Evolutionary conservation across 805 yeast genomes (phyloP), one percentile per base, ranked within the genome.

Genomic region (Candida maesae): DNA sequence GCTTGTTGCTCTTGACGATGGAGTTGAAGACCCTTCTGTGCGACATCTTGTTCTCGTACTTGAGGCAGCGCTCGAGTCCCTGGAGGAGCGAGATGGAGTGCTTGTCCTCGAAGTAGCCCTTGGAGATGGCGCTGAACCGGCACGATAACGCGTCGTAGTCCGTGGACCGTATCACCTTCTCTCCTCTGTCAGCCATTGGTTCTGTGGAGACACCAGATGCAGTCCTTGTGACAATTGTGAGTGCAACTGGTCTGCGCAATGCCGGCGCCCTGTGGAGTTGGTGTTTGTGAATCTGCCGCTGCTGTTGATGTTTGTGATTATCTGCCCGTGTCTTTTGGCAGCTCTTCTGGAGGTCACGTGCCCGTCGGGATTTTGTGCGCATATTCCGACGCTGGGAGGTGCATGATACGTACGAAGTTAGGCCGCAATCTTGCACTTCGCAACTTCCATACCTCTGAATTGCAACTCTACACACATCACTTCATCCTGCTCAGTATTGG

Each of bases 61-160:
- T 53, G 8, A 56, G 21, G 17, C 50, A 51, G 15, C 39, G 47
- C 18, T 57, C 56, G 14, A 51, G 41, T 1, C 57, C 56, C 7
- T 21, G 21, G 2, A 55, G n/a, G 3, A 55, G 23, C 10, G 46
- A 38, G 14, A 36, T 20, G 2, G 57, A 32, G 33, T 45, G 50
- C 4, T 50, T 55, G 48, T 68, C 82, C 25, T 62, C 58, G 25
- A 79, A 55, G 50, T 83, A 82, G 0, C 68, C 63, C 41, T 67
- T 70, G 6, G 61, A 33, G 25, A 71, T 66, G n/a, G 82, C 77
- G 25, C 78, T 75, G 35, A 65, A 49, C 18, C 87, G 70, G 49
- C 87, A 78, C 12, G 84, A 71, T n/a, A 83, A 57, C 0, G 90
- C 90, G 59, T 82, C 89, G 44, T 71, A 66, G 49, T 84, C 91